phyloP scores from a whole-genome alignment of 441 rosid species.

The Syzygium syzygioides region DNA sequence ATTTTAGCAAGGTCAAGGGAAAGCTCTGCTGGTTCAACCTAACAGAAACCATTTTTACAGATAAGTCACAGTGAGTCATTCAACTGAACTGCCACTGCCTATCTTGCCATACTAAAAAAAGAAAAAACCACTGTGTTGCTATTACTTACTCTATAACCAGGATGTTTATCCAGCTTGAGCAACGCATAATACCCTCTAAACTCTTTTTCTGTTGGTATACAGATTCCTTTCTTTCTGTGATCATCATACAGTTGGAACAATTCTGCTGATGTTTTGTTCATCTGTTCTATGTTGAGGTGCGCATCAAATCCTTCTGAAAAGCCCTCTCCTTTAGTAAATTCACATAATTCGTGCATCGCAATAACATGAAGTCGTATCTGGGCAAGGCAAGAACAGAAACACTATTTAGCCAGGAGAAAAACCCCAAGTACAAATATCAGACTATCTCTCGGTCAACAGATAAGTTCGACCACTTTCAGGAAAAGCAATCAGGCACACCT shows the following conservation, averaged over 20 bases:
- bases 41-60: slow-evolving; percentile 19
- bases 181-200: slow-evolving; percentile 99
- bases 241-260: slow-evolving; percentile 97
- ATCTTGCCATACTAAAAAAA: background rate
- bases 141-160: slow-evolving; percentile 85
- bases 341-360: slow-evolving; percentile 97
- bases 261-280: slow-evolving; percentile 97
- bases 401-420: slow-evolving; percentile 6
- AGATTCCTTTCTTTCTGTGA: slow-evolving; percentile 86
- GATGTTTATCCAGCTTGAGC: slow-evolving; percentile 99
- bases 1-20: slow-evolving; percentile 97
- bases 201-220: slow-evolving; percentile 75
- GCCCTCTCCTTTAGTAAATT: slow-evolving; percentile 93
- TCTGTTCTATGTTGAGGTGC: slow-evolving; percentile 98
- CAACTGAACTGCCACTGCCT: background rate
- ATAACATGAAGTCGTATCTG: slow-evolving; percentile 97
- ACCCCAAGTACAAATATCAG: background rate
- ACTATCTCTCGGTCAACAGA: background rate
- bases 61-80: background rate
- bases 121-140: background rate
- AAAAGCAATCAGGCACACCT: background rate
- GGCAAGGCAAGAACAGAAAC: slow-evolving; percentile 19
- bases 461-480: background rate
- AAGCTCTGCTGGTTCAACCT: slow-evolving; percentile 99
- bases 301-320: slow-evolving; percentile 98